phyloP scores from a whole-genome alignment of 805 yeast species.

The Kodamaea nitidulidarum region DNA sequence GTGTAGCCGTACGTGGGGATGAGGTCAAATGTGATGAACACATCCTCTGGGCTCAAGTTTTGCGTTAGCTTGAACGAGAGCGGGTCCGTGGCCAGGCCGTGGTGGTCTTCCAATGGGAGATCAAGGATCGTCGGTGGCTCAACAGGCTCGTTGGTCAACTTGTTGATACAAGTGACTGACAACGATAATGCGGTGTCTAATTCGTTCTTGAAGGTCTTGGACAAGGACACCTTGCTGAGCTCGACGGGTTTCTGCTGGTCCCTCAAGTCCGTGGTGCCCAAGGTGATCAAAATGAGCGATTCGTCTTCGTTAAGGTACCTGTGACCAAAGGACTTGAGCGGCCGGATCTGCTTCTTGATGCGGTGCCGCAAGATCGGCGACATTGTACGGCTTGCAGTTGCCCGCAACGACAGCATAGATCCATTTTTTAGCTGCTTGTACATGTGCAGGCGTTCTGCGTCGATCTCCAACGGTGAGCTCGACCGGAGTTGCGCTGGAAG shows the following conservation, averaged over 20 bases:
- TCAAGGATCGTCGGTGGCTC: slow-evolving; percentile 66
- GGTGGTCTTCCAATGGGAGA: slow-evolving; percentile 77
- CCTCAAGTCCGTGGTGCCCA: slow-evolving; percentile 82
- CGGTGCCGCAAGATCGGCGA: slow-evolving; percentile 16
- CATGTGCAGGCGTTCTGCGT: slow-evolving; percentile 26
- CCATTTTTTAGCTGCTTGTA: slow-evolving; percentile 35
- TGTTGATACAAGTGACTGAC: slow-evolving; percentile 45
- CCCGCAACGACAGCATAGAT: slow-evolving; percentile 9
- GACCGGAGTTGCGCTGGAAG: slow-evolving; percentile 14
- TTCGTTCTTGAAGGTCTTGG: slow-evolving; percentile 75
- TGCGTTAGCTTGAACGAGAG: slow-evolving; percentile 62
- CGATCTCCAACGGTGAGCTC: slow-evolving; percentile 14
- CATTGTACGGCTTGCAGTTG: slow-evolving; percentile 13
- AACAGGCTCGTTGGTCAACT: slow-evolving; percentile 22
- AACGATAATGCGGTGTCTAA: slow-evolving; percentile 84
- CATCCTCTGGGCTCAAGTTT: slow-evolving; percentile 44
- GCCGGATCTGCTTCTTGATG: slow-evolving; percentile 29
- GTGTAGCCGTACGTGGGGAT: slow-evolving; percentile 78
- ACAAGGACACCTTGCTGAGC: slow-evolving; percentile 67
- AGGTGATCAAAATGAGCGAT: slow-evolving; percentile 70
- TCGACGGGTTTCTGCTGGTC: slow-evolving; percentile 55
- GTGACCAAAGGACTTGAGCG: slow-evolving; percentile 84
- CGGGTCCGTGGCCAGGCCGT: slow-evolving; percentile 66
- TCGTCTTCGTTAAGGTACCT: slow-evolving; percentile 61
- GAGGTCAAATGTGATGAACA: slow-evolving; percentile 71